Conservation (phyloP, 345 rosid species). For the Triadica sebifera region DNA sequence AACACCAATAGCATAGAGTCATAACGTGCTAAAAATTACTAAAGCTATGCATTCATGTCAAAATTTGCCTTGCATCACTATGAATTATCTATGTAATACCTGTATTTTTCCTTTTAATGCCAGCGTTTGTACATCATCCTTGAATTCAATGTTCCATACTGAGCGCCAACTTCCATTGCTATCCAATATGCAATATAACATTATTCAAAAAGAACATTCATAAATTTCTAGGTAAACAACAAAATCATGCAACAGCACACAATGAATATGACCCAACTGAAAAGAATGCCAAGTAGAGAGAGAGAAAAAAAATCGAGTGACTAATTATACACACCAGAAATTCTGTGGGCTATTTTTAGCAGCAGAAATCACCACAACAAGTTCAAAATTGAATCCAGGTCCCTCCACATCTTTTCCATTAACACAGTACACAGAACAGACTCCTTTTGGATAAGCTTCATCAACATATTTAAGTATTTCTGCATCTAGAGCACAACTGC, state of each 20-base stretch:
- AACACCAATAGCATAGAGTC: not conserved
- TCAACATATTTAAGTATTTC: constrained; percentile 77
- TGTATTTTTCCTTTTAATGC: constrained; percentile 75
- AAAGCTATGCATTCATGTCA: not conserved
- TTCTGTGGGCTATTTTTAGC: constrained; percentile 84
- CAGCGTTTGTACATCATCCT: constrained; percentile 71
- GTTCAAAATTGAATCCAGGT: constrained; percentile 84
- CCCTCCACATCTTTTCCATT: constrained; percentile 80
- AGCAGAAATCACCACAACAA: constrained; percentile 85
- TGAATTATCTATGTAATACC: constrained; percentile 35
- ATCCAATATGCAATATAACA: constrained; percentile 20
- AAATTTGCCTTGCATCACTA: not conserved
- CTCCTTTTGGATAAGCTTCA: constrained; percentile 92
- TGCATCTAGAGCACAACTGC: constrained; percentile 80
- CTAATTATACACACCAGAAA: constrained; percentile 63
- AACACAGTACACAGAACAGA: constrained; percentile 70
- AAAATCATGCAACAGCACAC: not conserved
- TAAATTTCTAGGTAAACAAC: not conserved
- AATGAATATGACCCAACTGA: not conserved
- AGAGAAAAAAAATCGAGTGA: not conserved
- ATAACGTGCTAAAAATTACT: not conserved
- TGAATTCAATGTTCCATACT: constrained; percentile 77
- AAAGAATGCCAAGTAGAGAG: not conserved
- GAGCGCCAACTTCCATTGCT: constrained; percentile 99
- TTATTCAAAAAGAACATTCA: constrained; percentile 7